phyloP scores from a whole-genome alignment of 148 eudicot species.

The Nepenthes mirabilis region DNA sequence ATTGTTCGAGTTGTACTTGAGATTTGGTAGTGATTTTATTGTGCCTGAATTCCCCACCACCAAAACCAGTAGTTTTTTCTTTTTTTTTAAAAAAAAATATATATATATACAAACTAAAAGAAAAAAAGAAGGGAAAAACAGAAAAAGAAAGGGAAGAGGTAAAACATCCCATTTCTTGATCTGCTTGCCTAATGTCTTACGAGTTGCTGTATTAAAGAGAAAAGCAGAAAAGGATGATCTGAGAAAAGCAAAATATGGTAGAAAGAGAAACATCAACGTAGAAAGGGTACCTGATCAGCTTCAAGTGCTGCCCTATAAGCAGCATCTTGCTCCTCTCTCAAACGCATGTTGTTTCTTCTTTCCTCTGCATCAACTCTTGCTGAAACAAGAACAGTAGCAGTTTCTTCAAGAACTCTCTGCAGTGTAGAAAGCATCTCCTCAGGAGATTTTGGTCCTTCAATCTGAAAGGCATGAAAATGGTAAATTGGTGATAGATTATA shows the following conservation, averaged over 20 bases:
- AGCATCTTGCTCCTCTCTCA: constrained; percentile 99
- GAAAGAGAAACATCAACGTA: neutral
- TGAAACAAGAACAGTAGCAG: constrained; percentile 76
- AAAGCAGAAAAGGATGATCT: constrained; percentile 3
- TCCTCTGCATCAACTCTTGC: constrained; percentile 98
- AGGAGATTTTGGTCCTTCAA: constrained; percentile 89
- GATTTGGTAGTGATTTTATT: no score
- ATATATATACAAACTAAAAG: no score
- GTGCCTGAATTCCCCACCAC: no score
- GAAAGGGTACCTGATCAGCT: constrained; percentile 76
- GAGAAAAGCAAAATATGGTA: constrained; percentile 5
- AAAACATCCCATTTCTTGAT: no score
- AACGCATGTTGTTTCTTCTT: constrained; percentile 63
- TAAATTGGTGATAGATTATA: neutral
- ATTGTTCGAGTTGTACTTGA: no score
- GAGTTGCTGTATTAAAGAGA: no score
- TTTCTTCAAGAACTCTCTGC: constrained; percentile 91
- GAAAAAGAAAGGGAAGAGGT: no score
- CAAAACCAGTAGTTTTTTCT: no score
- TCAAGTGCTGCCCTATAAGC: constrained; percentile 92
- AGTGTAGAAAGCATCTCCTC: constrained; percentile 65
- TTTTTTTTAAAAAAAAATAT: no score
- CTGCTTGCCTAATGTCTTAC: no score
- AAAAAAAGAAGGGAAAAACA: no score
- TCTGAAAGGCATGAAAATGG: constrained; percentile 24